Conservation (phyloP, 805 yeast species). For the Lachancea kluyveri region DNA sequence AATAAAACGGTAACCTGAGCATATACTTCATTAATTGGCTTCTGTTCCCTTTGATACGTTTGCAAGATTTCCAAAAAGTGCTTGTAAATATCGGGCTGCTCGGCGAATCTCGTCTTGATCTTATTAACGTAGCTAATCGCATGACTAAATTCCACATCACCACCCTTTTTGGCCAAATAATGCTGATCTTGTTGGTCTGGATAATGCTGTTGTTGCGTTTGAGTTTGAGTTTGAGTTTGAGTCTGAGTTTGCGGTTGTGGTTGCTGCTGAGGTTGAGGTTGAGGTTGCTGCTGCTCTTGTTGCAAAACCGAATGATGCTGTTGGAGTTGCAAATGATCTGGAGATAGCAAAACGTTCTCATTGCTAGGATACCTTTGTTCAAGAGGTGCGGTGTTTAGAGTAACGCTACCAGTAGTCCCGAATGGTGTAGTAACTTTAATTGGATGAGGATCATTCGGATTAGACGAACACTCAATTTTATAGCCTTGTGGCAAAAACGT, state of each 20-base stretch:
- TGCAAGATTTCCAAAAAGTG: constrained; percentile 91
- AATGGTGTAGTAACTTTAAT: constrained; percentile 93
- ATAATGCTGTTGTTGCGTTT: constrained; percentile 13
- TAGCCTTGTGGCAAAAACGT: constrained; percentile 97
- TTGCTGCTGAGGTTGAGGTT: constrained; percentile 15
- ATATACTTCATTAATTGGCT: constrained; percentile 92
- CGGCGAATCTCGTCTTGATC: constrained; percentile 87
- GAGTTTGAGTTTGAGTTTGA: constrained; percentile 12
- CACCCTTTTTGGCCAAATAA: constrained; percentile 25
- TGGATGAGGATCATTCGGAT: constrained; percentile 91
- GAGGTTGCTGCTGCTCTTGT: constrained; percentile 26
- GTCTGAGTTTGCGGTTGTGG: constrained; percentile 13
- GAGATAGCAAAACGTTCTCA: constrained; percentile 6
- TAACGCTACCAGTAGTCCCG: constrained; percentile 84
- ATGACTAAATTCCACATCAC: constrained; percentile 92
- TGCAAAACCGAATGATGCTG: constrained; percentile 91
- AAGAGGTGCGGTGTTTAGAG: too few relatives aligned
- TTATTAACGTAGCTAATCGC: constrained; percentile 95
- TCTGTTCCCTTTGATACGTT: constrained; percentile 93
- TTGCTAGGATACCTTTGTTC: too few relatives aligned
- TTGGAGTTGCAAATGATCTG: too few relatives aligned
- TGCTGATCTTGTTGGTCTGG: constrained; percentile 9
- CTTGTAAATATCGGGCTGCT: constrained; percentile 93
- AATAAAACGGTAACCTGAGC: constrained; percentile 86
- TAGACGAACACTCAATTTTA: constrained; percentile 82